phyloP scores from a whole-genome alignment of 73 alveolate species.

The Paramecium sexaurelia region DNA sequence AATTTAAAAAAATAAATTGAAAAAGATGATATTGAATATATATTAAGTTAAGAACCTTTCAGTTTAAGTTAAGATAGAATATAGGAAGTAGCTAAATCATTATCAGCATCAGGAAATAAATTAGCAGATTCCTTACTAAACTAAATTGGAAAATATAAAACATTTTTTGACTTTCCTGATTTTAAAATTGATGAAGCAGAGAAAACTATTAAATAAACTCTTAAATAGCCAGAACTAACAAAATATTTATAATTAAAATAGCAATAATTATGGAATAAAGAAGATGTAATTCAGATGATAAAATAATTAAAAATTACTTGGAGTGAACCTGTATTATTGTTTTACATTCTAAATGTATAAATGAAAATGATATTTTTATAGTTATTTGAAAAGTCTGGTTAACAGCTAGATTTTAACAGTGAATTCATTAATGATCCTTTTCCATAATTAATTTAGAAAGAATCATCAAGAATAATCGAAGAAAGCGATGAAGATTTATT shows the following conservation, averaged over 20 bases:
- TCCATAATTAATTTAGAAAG: not conserved
- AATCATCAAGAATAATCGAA: constrained; percentile 11
- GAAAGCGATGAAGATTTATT: constrained; percentile 48
- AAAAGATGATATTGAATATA: constrained; percentile 10
- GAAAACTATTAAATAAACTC: not conserved
- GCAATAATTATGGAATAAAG: not conserved
- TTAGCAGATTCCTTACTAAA: constrained; percentile 9
- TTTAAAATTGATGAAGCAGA: constrained; percentile 27
- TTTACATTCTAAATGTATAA: not conserved
- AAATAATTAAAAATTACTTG: not conserved
- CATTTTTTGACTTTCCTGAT: not conserved
- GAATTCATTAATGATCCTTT: not conserved
- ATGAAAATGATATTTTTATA: not conserved
- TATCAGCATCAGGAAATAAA: not conserved
- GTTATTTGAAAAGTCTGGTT: constrained; percentile 45
- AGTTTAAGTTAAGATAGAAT: not conserved
- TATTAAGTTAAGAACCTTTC: constrained; percentile 22
- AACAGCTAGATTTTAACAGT: not conserved
- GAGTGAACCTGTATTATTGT: not conserved
- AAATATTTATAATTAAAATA: not conserved
- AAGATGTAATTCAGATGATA: not conserved
- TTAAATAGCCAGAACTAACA: not conserved
- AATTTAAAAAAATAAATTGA: not conserved
- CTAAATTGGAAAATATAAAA: constrained; percentile 1
- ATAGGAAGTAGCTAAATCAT: not conserved